Evolutionary conservation across 148 eudicot species (phyloP).

Genomic region (Camellia japonica): DNA sequence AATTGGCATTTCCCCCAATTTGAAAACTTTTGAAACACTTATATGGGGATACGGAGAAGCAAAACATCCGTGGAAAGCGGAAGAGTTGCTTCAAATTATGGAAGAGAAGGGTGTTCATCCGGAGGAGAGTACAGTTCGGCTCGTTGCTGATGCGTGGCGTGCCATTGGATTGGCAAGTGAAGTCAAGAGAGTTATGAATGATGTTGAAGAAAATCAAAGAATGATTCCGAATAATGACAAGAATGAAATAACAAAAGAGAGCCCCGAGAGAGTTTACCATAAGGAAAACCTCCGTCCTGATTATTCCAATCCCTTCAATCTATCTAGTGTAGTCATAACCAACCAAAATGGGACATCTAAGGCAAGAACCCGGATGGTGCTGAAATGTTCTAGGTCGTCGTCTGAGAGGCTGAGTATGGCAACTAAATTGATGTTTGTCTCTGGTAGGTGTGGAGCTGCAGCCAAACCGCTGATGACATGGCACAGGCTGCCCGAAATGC

Average conservation of each 20-base stretch:
- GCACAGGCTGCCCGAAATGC: constrained; percentile 20
- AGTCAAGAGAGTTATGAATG: constrained; percentile 48
- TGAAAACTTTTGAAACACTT: constrained; percentile 77
- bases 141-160: constrained; percentile 83
- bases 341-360: constrained; percentile 33
- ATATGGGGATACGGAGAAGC: constrained; percentile 94
- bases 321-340: constrained; percentile 14
- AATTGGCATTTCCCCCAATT: constrained; percentile 62
- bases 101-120: constrained; percentile 54
- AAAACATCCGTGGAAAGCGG: constrained; percentile 84
- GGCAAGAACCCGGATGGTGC: constrained; percentile 34
- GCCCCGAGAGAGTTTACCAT: constrained; percentile 22
- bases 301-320: constrained; percentile 13
- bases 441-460: constrained; percentile 33
- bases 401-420: constrained; percentile 19
- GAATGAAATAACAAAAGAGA: constrained; percentile 20
- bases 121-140: constrained; percentile 50
- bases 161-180: constrained; percentile 61
- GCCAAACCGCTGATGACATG: constrained; percentile 25
- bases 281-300: constrained; percentile 24
- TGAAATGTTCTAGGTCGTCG: constrained; percentile 28
- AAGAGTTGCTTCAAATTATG: constrained; percentile 68
- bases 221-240: neutral
- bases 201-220: constrained; percentile 20
- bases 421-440: constrained; percentile 19